Conservation (phyloP, 768 basidiomycete genomes). For the Lactarius pseudohatsudake region DNA sequence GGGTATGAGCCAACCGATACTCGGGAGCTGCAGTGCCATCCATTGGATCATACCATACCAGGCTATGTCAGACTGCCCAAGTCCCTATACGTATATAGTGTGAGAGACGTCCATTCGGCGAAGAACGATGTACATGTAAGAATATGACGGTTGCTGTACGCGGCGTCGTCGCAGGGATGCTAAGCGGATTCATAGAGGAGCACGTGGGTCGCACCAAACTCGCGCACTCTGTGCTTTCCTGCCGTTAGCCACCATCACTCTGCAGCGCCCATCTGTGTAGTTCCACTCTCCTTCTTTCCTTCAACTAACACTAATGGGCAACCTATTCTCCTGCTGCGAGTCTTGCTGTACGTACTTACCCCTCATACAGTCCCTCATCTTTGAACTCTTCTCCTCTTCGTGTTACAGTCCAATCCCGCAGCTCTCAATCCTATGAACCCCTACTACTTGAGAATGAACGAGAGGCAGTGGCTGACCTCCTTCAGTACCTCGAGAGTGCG, state of each 20-base stretch:
- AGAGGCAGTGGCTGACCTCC: conserved; percentile 95
- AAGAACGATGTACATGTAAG: conserved; percentile 32
- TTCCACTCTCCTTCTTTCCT: conserved; percentile 7
- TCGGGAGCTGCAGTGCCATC: conserved; percentile 40
- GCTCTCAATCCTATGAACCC: conserved; percentile 85
- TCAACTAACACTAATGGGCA: conserved; percentile 54
- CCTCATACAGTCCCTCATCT: conserved; percentile 20
- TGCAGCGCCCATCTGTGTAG: conserved; percentile 11
- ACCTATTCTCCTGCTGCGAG: conserved; percentile 77
- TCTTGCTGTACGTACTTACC: conserved; percentile 62
- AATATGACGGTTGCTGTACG: conserved; percentile 36
- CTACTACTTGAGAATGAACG: conserved; percentile 89
- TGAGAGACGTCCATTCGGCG: neutral
- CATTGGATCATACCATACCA: conserved; percentile 40
- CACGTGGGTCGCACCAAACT: conserved; percentile 18
- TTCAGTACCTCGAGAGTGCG: conserved; percentile 97
- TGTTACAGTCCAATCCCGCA: conserved; percentile 68
- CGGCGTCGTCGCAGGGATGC: conserved; percentile 24
- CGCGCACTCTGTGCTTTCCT: neutral
- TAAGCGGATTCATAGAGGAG: conserved; percentile 1
- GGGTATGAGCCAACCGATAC: conserved; percentile 45
- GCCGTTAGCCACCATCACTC: conserved; percentile 23
- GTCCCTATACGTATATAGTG: conserved; percentile 34
- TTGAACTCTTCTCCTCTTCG: conserved; percentile 14
- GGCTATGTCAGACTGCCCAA: conserved; percentile 41